Evolutionary conservation across 2,329 filamentous ascomycete genomes (phyloP), one percentile per base, ranked within the genome.

Genomic region (Ascosphaera apis): DNA sequence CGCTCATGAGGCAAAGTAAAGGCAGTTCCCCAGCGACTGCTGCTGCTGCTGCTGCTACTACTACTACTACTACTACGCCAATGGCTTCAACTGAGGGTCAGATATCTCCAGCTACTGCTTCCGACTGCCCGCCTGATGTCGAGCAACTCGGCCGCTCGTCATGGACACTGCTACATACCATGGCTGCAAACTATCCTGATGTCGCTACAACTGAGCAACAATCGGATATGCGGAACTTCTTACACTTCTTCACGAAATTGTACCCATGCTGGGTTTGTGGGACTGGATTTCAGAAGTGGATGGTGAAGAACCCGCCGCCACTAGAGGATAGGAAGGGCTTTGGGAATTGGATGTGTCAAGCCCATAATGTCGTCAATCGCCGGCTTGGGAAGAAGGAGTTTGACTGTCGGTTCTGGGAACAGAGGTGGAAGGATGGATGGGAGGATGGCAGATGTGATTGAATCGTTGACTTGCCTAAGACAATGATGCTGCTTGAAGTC

Each of bases 211-310:
- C 62, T 1, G 54, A 62, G 7, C 70, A 92, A 46, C 82, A 93
- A 52, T 59, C 61, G 19, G 77, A 93, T 46, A 76, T 91, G 45
- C 63, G 65, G 38, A 65, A 69, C 36, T 95, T 98, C 57, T 65
- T 98, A 46, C 60, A 62, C 16, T 63, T 83, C 2, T 91, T 98
- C 53, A 74, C 79, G 17, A 77, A 76, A 45, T 57, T 95, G 15
- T 98, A 98, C 51, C 88, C 88, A 3, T 98, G 88, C 62, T 92
- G 84, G 82, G 69, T 78, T 2, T 98, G 88, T 55, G 88, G 84
- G 23, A 77, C 86, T 41, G 86, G 95, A 51, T 93, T 98, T 54
- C 76, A 76, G 53, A 53, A 53, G 0, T 95, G 86, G 66, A 75
- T 95, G 61, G 64, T 62, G 42, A 55, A 56, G 42, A 77, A 84